Evolutionary conservation across 148 eudicot species (phyloP), one percentile per base, ranked within the genome.

Genomic region (Camellia granthamiana): DNA sequence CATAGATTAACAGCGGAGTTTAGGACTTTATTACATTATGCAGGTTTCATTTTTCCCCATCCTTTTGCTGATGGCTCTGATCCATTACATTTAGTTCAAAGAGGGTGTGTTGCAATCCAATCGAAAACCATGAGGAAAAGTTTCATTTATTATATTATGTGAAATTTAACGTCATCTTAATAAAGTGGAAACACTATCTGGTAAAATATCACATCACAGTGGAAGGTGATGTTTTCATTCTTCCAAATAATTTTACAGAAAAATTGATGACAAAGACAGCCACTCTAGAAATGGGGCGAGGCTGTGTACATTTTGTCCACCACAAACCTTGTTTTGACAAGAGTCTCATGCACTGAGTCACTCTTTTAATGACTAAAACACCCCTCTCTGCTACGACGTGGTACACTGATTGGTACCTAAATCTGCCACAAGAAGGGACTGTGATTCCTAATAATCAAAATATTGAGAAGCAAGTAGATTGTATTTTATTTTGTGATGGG

Each of bases 401-500:
- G 19, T 51, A 68, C n/a, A 43, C n/a, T 62, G 23, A 62, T 19
- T 65, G 69, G 42, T 41, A 42, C 51, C 13, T 68, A 68, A 43
- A 4, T 68, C 14, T 6, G 18, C 51, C 72, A 41, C 5, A 41
- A 43, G 49, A 14, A 59, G 59, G 75, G 69, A 49, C 8, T 18
- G 54, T 30, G 13, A 21, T 67, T 81, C 66, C 74, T 58, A 47
- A 46, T 52, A 58, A 76, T 21, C 46, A 69, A 46, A 66, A 6
- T 58, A 43, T 42, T 69, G 0, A 66, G 11, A 46, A 69, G 65
- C 41, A 81, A 78, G 83, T 81, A 55, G 56, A 68, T 68, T 61
- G n/a, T 75, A 76, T 82, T 64, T 79, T 56, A 41, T 68, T 74
- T 15, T 51, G 42, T 76, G 60, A 75, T 63, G 69, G 77, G 72